Evolutionary conservation across 257 asterid genomes (phyloP), one percentile per base, ranked within the genome.

Genomic region (Verbena officinalis): DNA sequence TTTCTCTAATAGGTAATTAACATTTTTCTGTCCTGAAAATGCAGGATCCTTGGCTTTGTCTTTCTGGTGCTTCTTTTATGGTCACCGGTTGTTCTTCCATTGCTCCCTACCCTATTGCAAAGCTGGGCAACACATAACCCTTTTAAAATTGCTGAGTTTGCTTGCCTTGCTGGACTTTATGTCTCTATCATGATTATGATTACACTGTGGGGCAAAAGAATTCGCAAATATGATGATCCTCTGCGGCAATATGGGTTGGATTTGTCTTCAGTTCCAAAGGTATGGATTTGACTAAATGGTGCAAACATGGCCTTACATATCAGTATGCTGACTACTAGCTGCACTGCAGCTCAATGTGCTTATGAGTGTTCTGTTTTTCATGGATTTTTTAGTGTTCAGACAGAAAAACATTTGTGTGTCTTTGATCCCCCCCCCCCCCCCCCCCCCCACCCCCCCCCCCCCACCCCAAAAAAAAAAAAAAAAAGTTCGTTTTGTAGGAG

Each of bases 61-160:
- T 75, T 78, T 64, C 55, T 94, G 99, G 99, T 90, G 82, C 81
- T 94, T 69, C 90, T 94, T 73, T 84, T 94, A 23, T 94, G 99
- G 96, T 84, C 97, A 46, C 99, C 99, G 15, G 72, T 94, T 60
- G 69, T 83, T 34, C 62, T 94, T 78, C 99, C 99, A 12, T 73
- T 90, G 86, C 89, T 94, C 51, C 97, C 97, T 23, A 69, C 96
- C 42, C 81, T 94, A 58, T 75, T 90, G 65, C 95, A 76, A 77
- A 79, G 86, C 73, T 90, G 99, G 99, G 80, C 84, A 65, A 70
- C 87, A n/a, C 77, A 31, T 61, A 77, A 52, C 27, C 83, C 95
- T 62, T 83, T 84, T 30, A 79, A 69, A 76, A 59, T 85, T 68
- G 88, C 79, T 36, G 96, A 94, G 78, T 70, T 84, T 73, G 81